A percentile compares a stretch with the other conserved stretches of the same genome.
Evolutionary conservation across 73 alveolate species (phyloP).

Genomic region (Paramecium pentaurelia): DNA sequence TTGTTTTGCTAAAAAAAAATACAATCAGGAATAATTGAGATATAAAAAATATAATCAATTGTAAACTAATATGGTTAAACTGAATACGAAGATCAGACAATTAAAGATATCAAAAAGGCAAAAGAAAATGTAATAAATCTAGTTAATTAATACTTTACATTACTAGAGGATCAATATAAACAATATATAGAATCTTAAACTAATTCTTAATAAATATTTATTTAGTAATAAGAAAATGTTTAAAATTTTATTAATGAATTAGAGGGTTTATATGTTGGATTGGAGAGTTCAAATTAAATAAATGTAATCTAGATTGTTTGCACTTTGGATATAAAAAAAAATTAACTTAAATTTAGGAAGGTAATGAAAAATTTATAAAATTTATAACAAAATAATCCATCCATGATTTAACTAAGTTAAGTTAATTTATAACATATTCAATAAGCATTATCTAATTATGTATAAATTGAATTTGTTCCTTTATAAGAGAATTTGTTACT

Average conservation of each 20-base stretch:
- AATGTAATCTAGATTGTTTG: background rate
- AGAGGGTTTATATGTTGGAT: background rate
- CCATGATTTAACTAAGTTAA: background rate
- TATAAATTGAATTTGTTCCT: background rate
- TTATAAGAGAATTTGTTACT: background rate
- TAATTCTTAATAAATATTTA: background rate
- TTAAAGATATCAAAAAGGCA: background rate
- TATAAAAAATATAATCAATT: background rate
- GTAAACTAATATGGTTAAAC: background rate
- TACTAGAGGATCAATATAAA: background rate
- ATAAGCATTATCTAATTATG: background rate
- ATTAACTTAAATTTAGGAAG: background rate
- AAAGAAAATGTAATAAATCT: background rate
- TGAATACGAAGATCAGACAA: background rate
- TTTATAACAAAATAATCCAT: background rate
- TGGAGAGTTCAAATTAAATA: background rate
- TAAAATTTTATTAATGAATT: background rate
- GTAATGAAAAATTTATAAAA: background rate
- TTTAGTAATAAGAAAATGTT: background rate
- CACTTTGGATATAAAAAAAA: background rate
- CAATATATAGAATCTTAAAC: background rate
- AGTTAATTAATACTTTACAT: background rate
- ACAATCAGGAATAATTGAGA: background rate
- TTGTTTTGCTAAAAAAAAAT: background rate
- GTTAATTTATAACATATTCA: background rate